phyloP scores from a whole-genome alignment of 805 yeast species.

The Yarrowia sp. region DNA sequence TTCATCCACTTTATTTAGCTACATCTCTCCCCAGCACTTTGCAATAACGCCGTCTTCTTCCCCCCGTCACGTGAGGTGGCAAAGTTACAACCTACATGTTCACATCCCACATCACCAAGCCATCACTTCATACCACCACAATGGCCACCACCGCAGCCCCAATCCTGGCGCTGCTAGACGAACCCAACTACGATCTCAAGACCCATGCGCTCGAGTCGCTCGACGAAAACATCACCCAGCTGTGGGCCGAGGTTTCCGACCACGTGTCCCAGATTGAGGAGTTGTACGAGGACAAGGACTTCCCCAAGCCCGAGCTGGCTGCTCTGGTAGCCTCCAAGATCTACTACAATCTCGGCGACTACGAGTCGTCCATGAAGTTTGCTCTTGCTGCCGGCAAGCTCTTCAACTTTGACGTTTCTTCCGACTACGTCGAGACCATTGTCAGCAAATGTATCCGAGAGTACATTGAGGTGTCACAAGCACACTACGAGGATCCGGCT shows the following conservation, averaged over 20 bases:
- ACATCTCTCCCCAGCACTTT: too few relatives aligned
- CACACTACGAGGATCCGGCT: slow-evolving; percentile 51
- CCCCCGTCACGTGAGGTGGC: slow-evolving; percentile 30
- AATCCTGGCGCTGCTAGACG: slow-evolving; percentile 85
- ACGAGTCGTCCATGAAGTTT: slow-evolving; percentile 85
- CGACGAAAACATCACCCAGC: slow-evolving; percentile 81
- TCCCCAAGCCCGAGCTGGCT: slow-evolving; percentile 80
- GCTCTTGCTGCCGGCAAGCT: slow-evolving; percentile 84
- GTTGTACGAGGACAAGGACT: slow-evolving; percentile 81
- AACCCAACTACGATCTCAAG: slow-evolving; percentile 77
- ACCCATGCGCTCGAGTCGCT: slow-evolving; percentile 84
- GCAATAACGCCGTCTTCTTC: not conserved
- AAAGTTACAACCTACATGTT: slow-evolving; percentile 5
- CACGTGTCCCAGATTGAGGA: slow-evolving; percentile 87
- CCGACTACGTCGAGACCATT: slow-evolving; percentile 92
- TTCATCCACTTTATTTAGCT: too few relatives aligned
- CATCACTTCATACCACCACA: slow-evolving; percentile 9
- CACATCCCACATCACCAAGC: slow-evolving; percentile 9
- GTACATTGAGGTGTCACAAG: slow-evolving; percentile 72
- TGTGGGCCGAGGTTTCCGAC: slow-evolving; percentile 98
- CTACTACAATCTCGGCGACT: slow-evolving; percentile 91
- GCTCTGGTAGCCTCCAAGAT: slow-evolving; percentile 92
- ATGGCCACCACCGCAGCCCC: slow-evolving; percentile 90
- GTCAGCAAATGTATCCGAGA: slow-evolving; percentile 90
- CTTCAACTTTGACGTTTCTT: slow-evolving; percentile 74